Conservation (phyloP, 352 stramenopile species). For the Phytophthora podocarpi region DNA sequence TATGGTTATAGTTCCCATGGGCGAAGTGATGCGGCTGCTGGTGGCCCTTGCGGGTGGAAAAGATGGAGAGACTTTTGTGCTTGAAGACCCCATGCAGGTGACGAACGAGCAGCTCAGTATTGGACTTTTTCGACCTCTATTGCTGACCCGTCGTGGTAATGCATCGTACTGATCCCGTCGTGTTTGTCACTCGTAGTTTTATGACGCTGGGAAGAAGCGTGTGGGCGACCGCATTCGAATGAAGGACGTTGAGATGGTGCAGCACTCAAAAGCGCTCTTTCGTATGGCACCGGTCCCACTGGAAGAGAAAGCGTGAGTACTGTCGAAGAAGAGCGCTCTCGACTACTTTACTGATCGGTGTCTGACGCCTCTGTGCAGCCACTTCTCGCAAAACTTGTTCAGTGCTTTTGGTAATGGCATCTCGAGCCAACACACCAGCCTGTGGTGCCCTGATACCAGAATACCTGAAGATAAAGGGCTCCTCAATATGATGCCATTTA, state of each 20-base stretch:
- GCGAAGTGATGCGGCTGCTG: slow-evolving; percentile 55
- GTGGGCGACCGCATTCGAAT: slow-evolving; percentile 68
- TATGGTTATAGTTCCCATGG: slow-evolving; percentile 22
- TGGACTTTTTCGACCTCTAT: too few relatives aligned
- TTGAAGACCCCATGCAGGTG: slow-evolving; percentile 53
- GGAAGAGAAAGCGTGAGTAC: slow-evolving; percentile 38
- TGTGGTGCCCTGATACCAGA: slow-evolving; percentile 32
- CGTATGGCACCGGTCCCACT: slow-evolving; percentile 42
- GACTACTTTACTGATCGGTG: slow-evolving; percentile 2
- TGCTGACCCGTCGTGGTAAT: too few relatives aligned
- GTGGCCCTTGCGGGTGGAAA: slow-evolving; percentile 58
- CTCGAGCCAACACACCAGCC: slow-evolving; percentile 21
- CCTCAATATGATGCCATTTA: slow-evolving; percentile 16
- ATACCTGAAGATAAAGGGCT: slow-evolving; percentile 14
- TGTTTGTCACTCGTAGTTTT: slow-evolving; percentile 1
- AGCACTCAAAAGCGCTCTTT: slow-evolving; percentile 39
- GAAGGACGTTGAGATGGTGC: slow-evolving; percentile 47
- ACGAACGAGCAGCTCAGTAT: slow-evolving; percentile 12
- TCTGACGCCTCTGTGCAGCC: slow-evolving; percentile 14
- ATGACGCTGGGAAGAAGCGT: slow-evolving; percentile 24
- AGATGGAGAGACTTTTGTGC: slow-evolving; percentile 62
- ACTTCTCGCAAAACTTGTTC: slow-evolving; percentile 34
- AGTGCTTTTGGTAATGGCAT: slow-evolving; percentile 37
- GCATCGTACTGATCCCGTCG: neutral
- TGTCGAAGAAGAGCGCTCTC: neutral